Percentiles rank a stretch among this genome's conserved stretches.
Evolutionary conservation across 2,329 filamentous ascomycete species (phyloP).

Genomic region (Fusarium solani-melongenae): DNA sequence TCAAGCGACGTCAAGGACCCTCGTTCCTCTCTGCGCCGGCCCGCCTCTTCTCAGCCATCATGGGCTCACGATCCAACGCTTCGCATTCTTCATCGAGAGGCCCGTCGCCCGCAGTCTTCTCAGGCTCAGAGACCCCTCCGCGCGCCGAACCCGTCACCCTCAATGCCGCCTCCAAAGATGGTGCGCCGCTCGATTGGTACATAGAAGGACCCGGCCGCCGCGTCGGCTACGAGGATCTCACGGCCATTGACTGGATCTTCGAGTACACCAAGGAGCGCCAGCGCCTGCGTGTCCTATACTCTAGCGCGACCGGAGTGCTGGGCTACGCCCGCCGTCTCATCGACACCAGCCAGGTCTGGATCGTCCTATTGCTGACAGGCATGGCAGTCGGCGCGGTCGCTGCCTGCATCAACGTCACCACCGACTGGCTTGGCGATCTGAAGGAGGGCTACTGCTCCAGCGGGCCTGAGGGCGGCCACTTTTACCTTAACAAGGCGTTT

Average conservation of each 20-base stretch:
- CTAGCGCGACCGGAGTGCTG: constrained; percentile 75
- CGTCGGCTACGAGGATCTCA: constrained; percentile 95
- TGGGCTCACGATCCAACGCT: constrained; percentile 38
- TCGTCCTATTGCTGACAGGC: constrained; percentile 87
- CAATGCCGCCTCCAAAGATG: constrained; percentile 56
- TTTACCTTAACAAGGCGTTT: constrained; percentile 91
- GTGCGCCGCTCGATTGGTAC: constrained; percentile 79
- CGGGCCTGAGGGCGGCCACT: constrained; percentile 78
- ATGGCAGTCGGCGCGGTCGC: constrained; percentile 86
- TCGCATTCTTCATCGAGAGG: constrained; percentile 28
- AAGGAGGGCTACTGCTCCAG: constrained; percentile 91
- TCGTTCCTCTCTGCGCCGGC: constrained; percentile 58
- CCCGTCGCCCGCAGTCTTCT: constrained; percentile 30
- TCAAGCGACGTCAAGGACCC: constrained; percentile 75
- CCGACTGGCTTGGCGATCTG: constrained; percentile 92
- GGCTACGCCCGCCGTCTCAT: constrained; percentile 79
- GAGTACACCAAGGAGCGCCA: constrained; percentile 97
- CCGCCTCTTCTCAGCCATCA: constrained; percentile 61
- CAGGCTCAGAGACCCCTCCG: constrained; percentile 20
- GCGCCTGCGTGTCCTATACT: constrained; percentile 80
- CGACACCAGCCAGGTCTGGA: constrained; percentile 92
- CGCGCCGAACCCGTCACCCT: constrained; percentile 24
- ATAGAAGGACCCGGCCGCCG: constrained; percentile 87
- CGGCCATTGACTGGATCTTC: constrained; percentile 99
- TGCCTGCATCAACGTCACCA: constrained; percentile 88